phyloP scores from a whole-genome alignment of 345 rosid species.

The Hibiscus syriacus region DNA sequence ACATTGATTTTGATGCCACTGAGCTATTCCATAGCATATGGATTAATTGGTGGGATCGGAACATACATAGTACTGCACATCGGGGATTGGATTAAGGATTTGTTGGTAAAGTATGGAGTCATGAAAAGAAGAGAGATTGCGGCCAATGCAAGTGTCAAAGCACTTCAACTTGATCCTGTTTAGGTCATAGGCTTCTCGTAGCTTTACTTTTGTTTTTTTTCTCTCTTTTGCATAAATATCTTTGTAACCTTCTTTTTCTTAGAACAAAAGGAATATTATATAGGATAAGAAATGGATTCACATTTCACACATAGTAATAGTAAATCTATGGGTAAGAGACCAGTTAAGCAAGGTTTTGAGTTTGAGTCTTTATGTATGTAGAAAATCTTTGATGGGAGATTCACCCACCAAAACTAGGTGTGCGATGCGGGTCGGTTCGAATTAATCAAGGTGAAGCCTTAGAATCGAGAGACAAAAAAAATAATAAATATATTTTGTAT shows the following conservation, averaged over 20 bases:
- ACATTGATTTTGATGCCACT: slow-evolving; percentile 80
- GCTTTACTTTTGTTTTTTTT: neutral
- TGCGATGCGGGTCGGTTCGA: too few relatives aligned
- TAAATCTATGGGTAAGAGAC: too few relatives aligned
- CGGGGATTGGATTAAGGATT: slow-evolving; percentile 61
- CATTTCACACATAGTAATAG: neutral
- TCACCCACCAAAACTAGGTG: too few relatives aligned
- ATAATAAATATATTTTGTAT: neutral
- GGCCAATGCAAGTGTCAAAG: slow-evolving; percentile 24
- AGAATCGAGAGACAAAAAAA: too few relatives aligned
- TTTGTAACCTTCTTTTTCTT: neutral
- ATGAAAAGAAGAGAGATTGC: slow-evolving; percentile 20
- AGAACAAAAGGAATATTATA: neutral
- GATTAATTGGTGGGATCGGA: slow-evolving; percentile 83
- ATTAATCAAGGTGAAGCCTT: too few relatives aligned
- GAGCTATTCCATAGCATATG: slow-evolving; percentile 86
- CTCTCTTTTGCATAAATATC: neutral
- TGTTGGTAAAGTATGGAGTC: slow-evolving; percentile 36
- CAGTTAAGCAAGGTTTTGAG: too few relatives aligned
- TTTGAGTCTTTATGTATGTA: too few relatives aligned
- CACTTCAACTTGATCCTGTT: slow-evolving; percentile 18
- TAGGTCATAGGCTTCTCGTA: neutral
- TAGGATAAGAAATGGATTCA: neutral
- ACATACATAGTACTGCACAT: slow-evolving; percentile 57
- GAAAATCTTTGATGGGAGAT: too few relatives aligned